A percentile compares a stretch with the other conserved stretches of the same genome.
Evolutionary conservation across 2,329 filamentous ascomycete species (phyloP).

Genomic region (Aspergillus sp.): DNA sequence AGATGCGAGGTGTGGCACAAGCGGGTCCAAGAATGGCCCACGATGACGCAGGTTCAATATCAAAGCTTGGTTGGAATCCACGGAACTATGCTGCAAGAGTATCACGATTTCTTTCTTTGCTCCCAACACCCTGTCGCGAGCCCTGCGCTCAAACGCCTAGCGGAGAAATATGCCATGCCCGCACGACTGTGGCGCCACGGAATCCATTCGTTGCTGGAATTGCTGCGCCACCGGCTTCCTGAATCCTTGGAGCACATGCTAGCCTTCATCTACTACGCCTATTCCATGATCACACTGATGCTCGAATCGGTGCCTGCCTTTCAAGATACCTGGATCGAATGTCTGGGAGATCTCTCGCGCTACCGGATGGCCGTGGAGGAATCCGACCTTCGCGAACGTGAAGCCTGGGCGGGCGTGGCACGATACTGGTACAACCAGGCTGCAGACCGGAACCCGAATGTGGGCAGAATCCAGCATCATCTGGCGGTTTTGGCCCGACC

Average conservation of each 20-base stretch:
- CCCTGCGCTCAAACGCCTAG: constrained; percentile 65
- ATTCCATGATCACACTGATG: constrained; percentile 83
- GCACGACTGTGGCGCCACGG: constrained; percentile 92
- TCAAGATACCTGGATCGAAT: constrained; percentile 90
- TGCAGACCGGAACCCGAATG: constrained; percentile 71
- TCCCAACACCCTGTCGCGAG: constrained; percentile 81
- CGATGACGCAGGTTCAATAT: constrained; percentile 70
- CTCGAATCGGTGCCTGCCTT: constrained; percentile 84
- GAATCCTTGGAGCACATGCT: constrained; percentile 84
- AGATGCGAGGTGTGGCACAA: constrained; percentile 84
- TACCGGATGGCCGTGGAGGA: constrained; percentile 94
- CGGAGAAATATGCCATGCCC: constrained; percentile 85
- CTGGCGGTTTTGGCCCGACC: constrained; percentile 68
- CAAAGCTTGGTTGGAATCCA: constrained; percentile 81
- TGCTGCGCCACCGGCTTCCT: constrained; percentile 73
- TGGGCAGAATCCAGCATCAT: constrained; percentile 84
- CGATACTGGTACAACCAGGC: constrained; percentile 83
- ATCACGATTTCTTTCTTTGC: constrained; percentile 84
- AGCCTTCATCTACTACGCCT: constrained; percentile 83
- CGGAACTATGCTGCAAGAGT: constrained; percentile 75
- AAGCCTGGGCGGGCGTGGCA: constrained; percentile 79
- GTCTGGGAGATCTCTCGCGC: constrained; percentile 78
- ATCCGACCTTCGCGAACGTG: constrained; percentile 70
- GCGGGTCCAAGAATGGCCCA: constrained; percentile 56
- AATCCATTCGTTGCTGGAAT: constrained; percentile 80